Evolutionary conservation across 2,329 filamentous ascomycete genomes (phyloP).

Genomic region (Aspergillus brasiliensis): DNA sequence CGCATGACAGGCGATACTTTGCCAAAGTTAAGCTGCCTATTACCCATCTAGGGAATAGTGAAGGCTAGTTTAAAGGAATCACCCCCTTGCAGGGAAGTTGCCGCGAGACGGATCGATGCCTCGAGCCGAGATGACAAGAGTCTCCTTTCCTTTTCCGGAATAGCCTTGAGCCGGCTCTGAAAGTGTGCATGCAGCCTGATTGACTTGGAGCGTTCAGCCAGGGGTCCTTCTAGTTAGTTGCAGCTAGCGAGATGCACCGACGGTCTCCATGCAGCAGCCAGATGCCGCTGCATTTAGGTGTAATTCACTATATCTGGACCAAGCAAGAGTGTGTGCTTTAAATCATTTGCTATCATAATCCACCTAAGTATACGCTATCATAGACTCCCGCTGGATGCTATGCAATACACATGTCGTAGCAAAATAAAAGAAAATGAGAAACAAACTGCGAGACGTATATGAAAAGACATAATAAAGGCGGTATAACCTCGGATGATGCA

Average conservation of each 20-base stretch:
- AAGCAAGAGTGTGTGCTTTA: not conserved
- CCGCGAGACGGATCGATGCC: not conserved
- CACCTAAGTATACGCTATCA: not conserved
- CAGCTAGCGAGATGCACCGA: no score
- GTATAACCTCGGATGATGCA: not conserved
- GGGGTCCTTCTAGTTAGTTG: no score
- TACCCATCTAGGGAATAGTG: no score
- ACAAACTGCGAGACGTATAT: not conserved
- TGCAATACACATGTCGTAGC: not conserved
- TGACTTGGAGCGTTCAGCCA: no score
- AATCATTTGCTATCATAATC: not conserved
- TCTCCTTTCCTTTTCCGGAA: not conserved
- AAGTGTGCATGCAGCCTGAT: no score
- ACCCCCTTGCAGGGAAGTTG: not conserved
- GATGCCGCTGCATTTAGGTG: no score
- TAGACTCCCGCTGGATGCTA: conserved; percentile 6
- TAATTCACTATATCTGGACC: no score
- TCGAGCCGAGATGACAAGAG: not conserved
- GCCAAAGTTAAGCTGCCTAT: no score
- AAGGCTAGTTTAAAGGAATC: not conserved
- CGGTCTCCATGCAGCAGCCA: no score
- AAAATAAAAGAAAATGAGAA: not conserved
- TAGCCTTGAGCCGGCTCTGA: not conserved
- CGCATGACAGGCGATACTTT: no score
- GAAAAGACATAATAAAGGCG: no score